Base-by-base conservation (phyloP, 164 flowering plant genomes). In the Magnolia sinica region DNA sequence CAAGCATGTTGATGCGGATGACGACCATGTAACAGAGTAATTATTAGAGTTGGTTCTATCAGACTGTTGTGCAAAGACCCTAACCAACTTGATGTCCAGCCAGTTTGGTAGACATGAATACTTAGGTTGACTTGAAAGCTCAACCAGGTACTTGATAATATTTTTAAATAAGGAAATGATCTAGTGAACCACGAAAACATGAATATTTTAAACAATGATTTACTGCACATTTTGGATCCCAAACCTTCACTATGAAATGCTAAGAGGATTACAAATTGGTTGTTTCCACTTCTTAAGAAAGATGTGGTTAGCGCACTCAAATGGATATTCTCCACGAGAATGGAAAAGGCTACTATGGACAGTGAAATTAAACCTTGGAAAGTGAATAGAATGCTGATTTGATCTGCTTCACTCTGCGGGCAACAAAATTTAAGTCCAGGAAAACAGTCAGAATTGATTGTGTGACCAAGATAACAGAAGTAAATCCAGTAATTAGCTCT, bases 321-420 rank as follows among this genome's bases (percentile, higher is more conserved):
- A 13, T 13, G 31, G 37, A 4, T 8, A 5, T 5, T 76, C 45
- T 16, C 31, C 50, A n/a, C 18, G 23, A 64, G 29, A 69, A 3
- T n/a, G 52, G 61, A 45, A 27, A 27, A 31, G 68, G 19, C 3
- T 65, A 79, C 23, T n/a, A 51, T 20, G 45, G 64, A 29, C 16
- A 14, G 63, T 51, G 49, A 59, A 22, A 13, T 51, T 20, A 64
- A 70, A 91, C 93, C 93, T 92, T 92, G 59, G 87, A n/a, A 76
- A 93, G 78, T 18, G 95, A 88, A 81, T 91, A 91, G 81, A 93
- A 91, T 65, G 98, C 90, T 50, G 98, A 90, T 79, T 93, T 91
- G 80, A 93, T 93, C 88, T 93, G 91, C 78, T 87, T 86, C 86
- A 90, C 87, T 76, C 97, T 92, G 89, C 73, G 78, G 78, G 77